These are phyloP conservation scores for Solanum boliviense DNA, from an alignment of 257 asterid genomes.

Conservation along the genomic window DNA sequence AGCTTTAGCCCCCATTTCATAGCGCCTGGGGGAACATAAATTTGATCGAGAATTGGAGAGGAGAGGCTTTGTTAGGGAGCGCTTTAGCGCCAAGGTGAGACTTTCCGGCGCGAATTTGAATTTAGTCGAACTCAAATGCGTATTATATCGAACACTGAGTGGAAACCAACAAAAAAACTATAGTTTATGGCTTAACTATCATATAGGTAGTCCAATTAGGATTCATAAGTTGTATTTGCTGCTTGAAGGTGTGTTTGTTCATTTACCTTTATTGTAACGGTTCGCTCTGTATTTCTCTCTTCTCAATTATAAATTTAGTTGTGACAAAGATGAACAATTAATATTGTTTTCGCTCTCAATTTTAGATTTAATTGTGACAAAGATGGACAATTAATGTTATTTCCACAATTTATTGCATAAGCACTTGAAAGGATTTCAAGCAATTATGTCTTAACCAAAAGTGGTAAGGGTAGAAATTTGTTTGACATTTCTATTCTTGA, in stretches of 20 bases:
- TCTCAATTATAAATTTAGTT: neutral
- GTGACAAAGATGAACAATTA: neutral
- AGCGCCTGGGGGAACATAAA: too few relatives aligned
- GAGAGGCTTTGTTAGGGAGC: neutral
- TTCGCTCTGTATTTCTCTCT: neutral
- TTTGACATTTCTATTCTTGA: neutral
- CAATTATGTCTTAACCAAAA: neutral
- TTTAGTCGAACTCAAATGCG: fast-evolving
- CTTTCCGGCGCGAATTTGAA: fast-evolving
- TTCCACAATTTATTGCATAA: too few relatives aligned
- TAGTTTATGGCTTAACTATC: neutral
- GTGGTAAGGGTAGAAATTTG: neutral
- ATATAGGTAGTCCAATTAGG: too few relatives aligned
- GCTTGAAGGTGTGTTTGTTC: too few relatives aligned
- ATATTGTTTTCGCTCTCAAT: neutral
- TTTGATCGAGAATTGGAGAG: too few relatives aligned
- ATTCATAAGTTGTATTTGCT: too few relatives aligned
- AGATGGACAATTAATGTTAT: neutral
- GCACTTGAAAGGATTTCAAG: too few relatives aligned
- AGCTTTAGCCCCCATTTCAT: too few relatives aligned
- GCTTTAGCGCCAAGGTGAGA: neutral
- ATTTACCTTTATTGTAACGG: neutral
- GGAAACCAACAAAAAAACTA: neutral
- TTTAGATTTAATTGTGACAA: neutral
- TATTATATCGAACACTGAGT: neutral